phyloP scores from a whole-genome alignment of 495 filamentous ascomycete species.

The Pyrenopolyporus hunteri region DNA sequence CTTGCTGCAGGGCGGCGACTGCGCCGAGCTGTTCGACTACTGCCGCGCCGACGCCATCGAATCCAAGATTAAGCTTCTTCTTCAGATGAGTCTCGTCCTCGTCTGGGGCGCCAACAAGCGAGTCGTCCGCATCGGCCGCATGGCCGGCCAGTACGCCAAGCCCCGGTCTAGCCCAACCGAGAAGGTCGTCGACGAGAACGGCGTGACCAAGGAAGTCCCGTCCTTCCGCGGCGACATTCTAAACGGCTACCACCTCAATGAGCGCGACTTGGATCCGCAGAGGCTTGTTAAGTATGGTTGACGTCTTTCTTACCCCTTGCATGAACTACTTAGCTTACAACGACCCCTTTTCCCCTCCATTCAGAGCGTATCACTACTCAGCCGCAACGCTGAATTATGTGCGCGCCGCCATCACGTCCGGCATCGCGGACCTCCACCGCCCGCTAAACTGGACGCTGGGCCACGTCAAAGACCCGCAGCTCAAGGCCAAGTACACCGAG shows the following conservation, averaged over 20 bases:
- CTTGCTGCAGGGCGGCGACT: slow-evolving; percentile 94
- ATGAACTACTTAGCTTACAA: neutral
- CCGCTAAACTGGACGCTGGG: slow-evolving; percentile 94
- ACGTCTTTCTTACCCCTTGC: neutral
- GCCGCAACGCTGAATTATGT: slow-evolving; percentile 93
- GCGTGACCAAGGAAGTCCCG: slow-evolving; percentile 68
- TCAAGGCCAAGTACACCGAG: slow-evolving; percentile 81
- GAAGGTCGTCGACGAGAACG: slow-evolving; percentile 61
- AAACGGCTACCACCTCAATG: slow-evolving; percentile 78
- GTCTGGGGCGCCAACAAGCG: slow-evolving; percentile 90
- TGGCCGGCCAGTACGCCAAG: slow-evolving; percentile 98
- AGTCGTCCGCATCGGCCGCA: slow-evolving; percentile 91
- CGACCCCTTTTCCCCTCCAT: neutral
- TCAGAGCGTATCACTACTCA: slow-evolving; percentile 90
- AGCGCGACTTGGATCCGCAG: slow-evolving; percentile 78
- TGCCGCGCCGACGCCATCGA: slow-evolving; percentile 89
- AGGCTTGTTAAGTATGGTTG: slow-evolving; percentile 70
- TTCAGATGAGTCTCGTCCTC: slow-evolving; percentile 94
- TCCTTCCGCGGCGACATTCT: slow-evolving; percentile 95
- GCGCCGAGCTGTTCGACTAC: slow-evolving; percentile 96
- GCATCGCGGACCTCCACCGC: slow-evolving; percentile 90
- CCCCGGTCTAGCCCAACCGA: slow-evolving; percentile 90
- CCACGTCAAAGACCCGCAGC: slow-evolving; percentile 83
- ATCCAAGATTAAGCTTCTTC: slow-evolving; percentile 91
- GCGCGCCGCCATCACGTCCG: slow-evolving; percentile 79